Base-by-base conservation (phyloP, 2,329 filamentous ascomycete species). In the Stemphylium vesicarium region DNA sequence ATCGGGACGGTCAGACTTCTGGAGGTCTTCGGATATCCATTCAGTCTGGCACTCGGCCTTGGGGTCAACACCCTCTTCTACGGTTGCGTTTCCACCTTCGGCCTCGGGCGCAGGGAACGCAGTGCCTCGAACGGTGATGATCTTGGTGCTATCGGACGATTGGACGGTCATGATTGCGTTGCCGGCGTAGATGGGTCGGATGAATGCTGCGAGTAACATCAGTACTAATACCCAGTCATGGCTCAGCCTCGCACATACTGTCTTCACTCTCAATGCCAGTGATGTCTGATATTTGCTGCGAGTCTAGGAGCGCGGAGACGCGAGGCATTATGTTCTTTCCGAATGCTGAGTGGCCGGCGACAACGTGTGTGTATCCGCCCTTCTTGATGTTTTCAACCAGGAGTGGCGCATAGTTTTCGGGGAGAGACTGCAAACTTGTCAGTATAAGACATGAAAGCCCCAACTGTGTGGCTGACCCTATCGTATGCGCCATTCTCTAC, bases 91-190 rank as follows among this genome's bases (percentile, higher is more conserved):
- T 53, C 91, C 91, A 52, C 88, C 87, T 42, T 88, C 88, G 3
- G 84, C 80, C 60, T 88, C 85, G 12, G 89, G 87, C 36, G 90
- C 84, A 26, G 92, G 84, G 80, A 99, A 99, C 0, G 95, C 90
- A 3, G 95, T 98, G 62, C 92, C 93, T 72, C 95, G 89, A 61
- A 98, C 89, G 32, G 95, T 99, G 69, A 99, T 85, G 49, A 98
- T 75, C 80, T 98, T 99, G 75, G 92, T 85, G 13, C 83, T 74
- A 72, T 99, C 95, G 60, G 85, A 85, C 2, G 92, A 96, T 78
- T 98, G 91, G 55, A 99, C 93, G 9, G 95, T 99, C 32, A 96
- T 86, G 71, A 99, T 96, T 42, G 94, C 95, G 74, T 99, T 99
- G 50, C 95, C 95, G 53, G 95, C 95, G 76, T 99, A 99, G 72